Conservation (phyloP, 169 alveolate species). For the Eimeria maxima region DNA sequence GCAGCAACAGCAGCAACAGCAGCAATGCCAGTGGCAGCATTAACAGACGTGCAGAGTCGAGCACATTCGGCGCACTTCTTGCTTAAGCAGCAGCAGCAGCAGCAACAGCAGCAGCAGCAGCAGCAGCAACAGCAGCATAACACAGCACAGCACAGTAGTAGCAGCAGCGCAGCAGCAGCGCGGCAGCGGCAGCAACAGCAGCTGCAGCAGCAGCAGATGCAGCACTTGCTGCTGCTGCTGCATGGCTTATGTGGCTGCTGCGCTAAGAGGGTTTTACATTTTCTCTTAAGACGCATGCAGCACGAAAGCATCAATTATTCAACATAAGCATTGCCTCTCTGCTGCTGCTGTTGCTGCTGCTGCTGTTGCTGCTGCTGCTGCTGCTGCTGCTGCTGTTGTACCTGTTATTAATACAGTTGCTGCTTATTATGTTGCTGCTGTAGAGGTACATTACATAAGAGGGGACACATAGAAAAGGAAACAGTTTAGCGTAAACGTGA, state of each 20-base stretch:
- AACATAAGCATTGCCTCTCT: neutral
- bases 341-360: neutral
- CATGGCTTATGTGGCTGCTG: neutral
- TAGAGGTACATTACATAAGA: neutral
- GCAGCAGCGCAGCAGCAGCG: neutral
- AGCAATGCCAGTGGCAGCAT: constrained; percentile 8
- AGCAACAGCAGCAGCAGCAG: neutral
- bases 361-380: neutral
- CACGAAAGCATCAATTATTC: neutral
- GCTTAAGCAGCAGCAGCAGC: constrained; percentile 31
- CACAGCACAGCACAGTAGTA: neutral
- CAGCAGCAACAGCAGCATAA: neutral
- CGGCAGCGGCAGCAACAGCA: neutral
- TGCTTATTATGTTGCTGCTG: neutral
- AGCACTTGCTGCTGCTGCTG: neutral
- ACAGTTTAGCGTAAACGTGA: neutral
- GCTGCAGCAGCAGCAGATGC: constrained; percentile 51
- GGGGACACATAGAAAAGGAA: neutral
- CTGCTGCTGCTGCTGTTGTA: neutral
- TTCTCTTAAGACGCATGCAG: neutral
- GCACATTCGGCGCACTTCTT: neutral
- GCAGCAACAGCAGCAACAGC: constrained; percentile 10
- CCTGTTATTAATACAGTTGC: neutral
- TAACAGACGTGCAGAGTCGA: neutral
- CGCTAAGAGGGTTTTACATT: neutral